Percentiles rank a stretch among this genome's conserved stretches.
Conservation (phyloP, 2,329 filamentous ascomycete species). For the Venturiaceae sp. region DNA sequence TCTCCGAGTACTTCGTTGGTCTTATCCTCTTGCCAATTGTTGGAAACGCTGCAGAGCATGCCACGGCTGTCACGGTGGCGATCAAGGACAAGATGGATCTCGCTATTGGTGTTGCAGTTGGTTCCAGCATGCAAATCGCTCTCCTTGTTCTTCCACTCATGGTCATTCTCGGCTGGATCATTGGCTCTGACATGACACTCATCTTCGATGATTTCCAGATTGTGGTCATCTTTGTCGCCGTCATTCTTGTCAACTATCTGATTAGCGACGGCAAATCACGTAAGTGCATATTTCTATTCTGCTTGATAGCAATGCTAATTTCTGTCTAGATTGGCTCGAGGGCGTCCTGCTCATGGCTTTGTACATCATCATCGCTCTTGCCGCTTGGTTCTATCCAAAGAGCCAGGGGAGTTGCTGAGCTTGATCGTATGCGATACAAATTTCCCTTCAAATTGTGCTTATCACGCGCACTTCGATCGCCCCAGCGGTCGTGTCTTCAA, state of each 20-base stretch:
- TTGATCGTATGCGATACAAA: background rate
- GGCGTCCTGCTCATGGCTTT: conserved; percentile 49
- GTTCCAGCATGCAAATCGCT: conserved; percentile 56
- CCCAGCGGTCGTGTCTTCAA: background rate
- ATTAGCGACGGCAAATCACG: conserved; percentile 49
- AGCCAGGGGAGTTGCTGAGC: background rate
- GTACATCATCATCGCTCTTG: conserved; percentile 53
- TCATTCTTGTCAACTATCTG: conserved; percentile 51
- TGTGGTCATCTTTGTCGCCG: conserved; percentile 47
- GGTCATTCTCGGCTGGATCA: conserved; percentile 52
- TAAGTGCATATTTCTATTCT: conserved; percentile 14
- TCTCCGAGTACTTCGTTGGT: conserved; percentile 53
- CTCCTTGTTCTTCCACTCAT: conserved; percentile 51
- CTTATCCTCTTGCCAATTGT: conserved; percentile 56
- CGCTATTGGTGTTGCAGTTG: conserved; percentile 57
- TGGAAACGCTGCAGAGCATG: conserved; percentile 57
- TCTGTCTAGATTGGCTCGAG: conserved; percentile 43
- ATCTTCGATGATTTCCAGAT: conserved; percentile 87
- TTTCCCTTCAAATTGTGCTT: too few relatives aligned
- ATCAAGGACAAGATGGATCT: conserved; percentile 54
- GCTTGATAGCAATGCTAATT: conserved; percentile 9
- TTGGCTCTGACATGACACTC: conserved; percentile 58
- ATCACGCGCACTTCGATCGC: background rate
- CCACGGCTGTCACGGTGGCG: conserved; percentile 51
- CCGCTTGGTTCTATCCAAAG: conserved; percentile 42